Conservation (phyloP, 129 eudicot species). For the carrot (Daucus carota) region DNA sequence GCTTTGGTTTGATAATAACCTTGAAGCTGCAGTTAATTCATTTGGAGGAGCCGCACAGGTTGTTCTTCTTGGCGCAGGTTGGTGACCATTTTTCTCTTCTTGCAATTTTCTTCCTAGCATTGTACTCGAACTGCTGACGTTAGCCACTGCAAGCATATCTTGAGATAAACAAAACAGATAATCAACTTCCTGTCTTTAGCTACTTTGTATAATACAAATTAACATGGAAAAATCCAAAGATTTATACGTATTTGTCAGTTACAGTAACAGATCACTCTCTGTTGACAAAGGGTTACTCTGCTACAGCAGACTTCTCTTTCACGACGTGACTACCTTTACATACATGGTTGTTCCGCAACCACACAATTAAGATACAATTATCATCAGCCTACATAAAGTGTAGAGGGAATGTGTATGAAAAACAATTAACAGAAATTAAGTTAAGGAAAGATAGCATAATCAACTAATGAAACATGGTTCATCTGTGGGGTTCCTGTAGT, state of each 20-base stretch:
- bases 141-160: neutral
- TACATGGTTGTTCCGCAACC: neutral
- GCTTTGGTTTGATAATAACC: constrained; percentile 77
- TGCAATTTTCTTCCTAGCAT: constrained; percentile 2
- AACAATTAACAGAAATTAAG: neutral
- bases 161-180: neutral
- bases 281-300: neutral
- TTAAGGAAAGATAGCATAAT: neutral
- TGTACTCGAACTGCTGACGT: neutral
- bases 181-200: neutral
- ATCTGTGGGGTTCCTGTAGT: neutral
- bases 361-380: neutral
- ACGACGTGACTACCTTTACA: neutral
- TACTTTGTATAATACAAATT: neutral
- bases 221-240: neutral
- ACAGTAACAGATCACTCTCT: neutral
- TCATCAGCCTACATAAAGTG: no score
- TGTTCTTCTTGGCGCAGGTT: constrained; percentile 99
- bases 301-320: neutral
- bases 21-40: constrained; percentile 70
- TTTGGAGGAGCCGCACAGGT: constrained; percentile 78
- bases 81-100: constrained; percentile 17
- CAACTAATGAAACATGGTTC: constrained; percentile 3
- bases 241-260: neutral
- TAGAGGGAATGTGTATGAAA: neutral